Evolutionary conservation across 179 eudicot genomes (phyloP).

Genomic region (Heliamphora pulchella): DNA sequence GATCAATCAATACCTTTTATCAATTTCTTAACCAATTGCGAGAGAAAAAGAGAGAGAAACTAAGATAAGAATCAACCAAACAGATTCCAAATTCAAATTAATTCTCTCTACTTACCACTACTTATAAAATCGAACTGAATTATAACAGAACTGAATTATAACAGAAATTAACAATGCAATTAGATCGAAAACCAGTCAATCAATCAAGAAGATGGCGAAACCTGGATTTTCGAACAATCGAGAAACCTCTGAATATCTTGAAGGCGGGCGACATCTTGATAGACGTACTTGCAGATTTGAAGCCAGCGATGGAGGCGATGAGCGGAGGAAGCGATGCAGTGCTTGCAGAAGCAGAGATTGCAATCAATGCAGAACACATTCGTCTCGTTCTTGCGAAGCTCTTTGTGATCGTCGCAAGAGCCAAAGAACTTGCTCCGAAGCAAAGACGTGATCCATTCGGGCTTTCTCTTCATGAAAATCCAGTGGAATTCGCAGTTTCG

Average conservation of each 20-base stretch:
- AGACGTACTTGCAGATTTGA: constrained; percentile 40
- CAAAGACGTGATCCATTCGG: constrained; percentile 24
- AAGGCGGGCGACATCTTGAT: constrained; percentile 39
- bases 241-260: constrained; percentile 35
- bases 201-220: neutral
- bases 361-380: constrained; percentile 42
- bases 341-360: constrained; percentile 29
- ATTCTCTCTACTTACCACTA: neutral
- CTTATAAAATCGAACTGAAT: neutral
- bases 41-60: neutral
- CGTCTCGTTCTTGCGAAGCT: constrained; percentile 33
- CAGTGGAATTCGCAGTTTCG: neutral
- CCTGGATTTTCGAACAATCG: constrained; percentile 38
- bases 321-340: constrained; percentile 24
- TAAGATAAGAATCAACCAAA: constrained; percentile 4
- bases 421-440: constrained; percentile 26
- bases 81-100: neutral
- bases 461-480: constrained; percentile 3
- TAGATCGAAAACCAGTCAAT: neutral
- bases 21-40: neutral
- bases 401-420: constrained; percentile 26
- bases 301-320: constrained; percentile 25
- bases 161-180: neutral
- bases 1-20: neutral
- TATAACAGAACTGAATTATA: too few relatives aligned